These are phyloP conservation scores for Lichtheimia hyalospora DNA, from an alignment of 371 early-diverging fungal genomes.

Conservation along the genomic window DNA sequence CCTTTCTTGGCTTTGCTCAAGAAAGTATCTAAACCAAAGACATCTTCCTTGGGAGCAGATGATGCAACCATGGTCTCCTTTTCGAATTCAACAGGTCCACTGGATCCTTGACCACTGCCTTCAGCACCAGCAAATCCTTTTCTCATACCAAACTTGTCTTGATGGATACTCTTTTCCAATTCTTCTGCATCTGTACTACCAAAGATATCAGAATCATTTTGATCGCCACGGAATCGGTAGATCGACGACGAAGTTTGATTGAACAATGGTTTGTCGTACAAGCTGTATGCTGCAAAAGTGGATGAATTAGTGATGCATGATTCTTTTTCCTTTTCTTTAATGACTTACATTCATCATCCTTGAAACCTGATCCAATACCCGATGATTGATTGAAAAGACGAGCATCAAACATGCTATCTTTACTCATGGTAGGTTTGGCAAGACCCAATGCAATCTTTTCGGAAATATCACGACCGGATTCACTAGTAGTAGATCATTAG, in stretches of 20 bases:
- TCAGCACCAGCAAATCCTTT: conserved; percentile 73
- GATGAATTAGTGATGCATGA: not conserved
- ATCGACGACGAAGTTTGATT: conserved; percentile 68
- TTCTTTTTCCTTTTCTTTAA: not conserved
- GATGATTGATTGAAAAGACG: conserved; percentile 91
- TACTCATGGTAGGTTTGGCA: conserved; percentile 85
- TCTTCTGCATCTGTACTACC: conserved; percentile 71
- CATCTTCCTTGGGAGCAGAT: conserved; percentile 28
- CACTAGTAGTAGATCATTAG: conserved; percentile 32
- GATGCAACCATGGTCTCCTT: conserved; percentile 51
- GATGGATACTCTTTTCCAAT: conserved; percentile 66
- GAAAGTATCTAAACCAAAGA: conserved; percentile 68
- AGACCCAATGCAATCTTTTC: conserved; percentile 97
- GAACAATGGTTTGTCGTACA: conserved; percentile 93
- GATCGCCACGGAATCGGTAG: conserved; percentile 78
- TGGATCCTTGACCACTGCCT: conserved; percentile 43
- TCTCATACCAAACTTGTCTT: conserved; percentile 68
- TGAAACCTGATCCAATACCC: conserved; percentile 86
- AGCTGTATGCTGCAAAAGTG: conserved; percentile 59
- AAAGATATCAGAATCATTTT: conserved; percentile 65
- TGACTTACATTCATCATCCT: conserved; percentile 74
- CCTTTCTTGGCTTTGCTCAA: conserved; percentile 57
- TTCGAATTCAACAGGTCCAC: conserved; percentile 95
- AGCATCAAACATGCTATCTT: conserved; percentile 92
- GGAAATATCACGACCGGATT: conserved; percentile 90